phyloP scores from a whole-genome alignment of 1,284 basidiomycete species.

The Microbotryum intermedium region DNA sequence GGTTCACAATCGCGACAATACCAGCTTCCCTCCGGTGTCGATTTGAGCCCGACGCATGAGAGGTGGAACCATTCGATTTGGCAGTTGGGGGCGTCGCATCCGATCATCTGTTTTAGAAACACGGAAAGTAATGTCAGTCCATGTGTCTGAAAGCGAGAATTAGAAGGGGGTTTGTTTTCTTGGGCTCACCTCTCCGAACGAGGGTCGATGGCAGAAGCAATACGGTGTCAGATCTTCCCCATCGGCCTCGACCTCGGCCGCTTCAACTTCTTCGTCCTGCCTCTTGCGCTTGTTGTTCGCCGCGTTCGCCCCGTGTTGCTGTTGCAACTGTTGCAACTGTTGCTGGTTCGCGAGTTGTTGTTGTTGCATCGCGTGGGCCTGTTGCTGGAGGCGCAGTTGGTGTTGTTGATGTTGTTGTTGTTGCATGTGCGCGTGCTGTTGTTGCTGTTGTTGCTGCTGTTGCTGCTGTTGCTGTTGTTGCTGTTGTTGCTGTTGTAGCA shows the following conservation, averaged over 20 bases:
- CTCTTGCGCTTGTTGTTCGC: conserved; percentile 19
- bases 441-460: conserved; percentile 12
- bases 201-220: conserved; percentile 33
- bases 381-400: conserved; percentile 9
- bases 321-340: neutral
- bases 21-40: conserved; percentile 68
- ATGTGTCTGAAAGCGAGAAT: neutral
- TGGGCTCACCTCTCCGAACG: conserved; percentile 32
- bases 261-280: conserved; percentile 22
- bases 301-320: neutral
- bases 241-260: conserved; percentile 24
- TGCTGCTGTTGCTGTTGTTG: conserved; percentile 11
- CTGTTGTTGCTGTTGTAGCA: conserved; percentile 20
- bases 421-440: conserved; percentile 6
- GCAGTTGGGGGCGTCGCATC: conserved; percentile 34
- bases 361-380: conserved; percentile 2
- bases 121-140: neutral
- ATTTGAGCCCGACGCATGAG: conserved; percentile 62
- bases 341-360: neutral
- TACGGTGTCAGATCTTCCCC: conserved; percentile 34
- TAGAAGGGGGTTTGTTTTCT: no score
- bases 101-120: conserved; percentile 29
- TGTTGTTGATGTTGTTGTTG: conserved; percentile 7
- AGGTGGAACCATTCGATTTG: conserved; percentile 53
- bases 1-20: conserved; percentile 58